A percentile compares a stretch with the other conserved stretches of the same genome.
Conservation (phyloP, 2,329 filamentous ascomycete species). For the Epichloe gansuensis region DNA sequence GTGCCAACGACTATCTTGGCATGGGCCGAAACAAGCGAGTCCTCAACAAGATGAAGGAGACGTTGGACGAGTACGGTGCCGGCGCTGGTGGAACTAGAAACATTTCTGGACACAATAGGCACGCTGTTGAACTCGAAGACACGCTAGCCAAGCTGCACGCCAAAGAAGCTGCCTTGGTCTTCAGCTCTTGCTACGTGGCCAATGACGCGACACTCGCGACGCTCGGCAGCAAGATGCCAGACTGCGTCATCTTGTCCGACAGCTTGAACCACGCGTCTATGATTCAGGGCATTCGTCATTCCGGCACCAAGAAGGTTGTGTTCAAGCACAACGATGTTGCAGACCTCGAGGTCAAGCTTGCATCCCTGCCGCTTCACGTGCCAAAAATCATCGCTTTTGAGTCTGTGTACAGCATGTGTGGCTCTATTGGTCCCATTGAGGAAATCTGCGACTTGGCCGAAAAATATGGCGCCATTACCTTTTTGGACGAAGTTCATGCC, state of each 20-base stretch:
- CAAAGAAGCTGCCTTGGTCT: slow-evolving; percentile 85
- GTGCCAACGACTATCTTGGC: slow-evolving; percentile 96
- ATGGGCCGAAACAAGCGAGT: slow-evolving; percentile 91
- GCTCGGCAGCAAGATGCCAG: slow-evolving; percentile 88
- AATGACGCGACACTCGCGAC: slow-evolving; percentile 96
- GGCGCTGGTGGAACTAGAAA: slow-evolving; percentile 93
- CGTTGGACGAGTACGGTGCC: slow-evolving; percentile 85
- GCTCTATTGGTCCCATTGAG: slow-evolving; percentile 90
- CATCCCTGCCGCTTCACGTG: slow-evolving; percentile 68
- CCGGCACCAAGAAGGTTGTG: slow-evolving; percentile 90
- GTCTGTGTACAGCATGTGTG: slow-evolving; percentile 99
- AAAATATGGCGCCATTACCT: slow-evolving; percentile 95
- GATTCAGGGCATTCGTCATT: slow-evolving; percentile 98
- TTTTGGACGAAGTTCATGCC: slow-evolving; percentile 96
- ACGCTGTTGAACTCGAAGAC: slow-evolving; percentile 73
- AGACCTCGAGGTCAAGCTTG: slow-evolving; percentile 85
- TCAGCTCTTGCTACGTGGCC: slow-evolving; percentile 95
- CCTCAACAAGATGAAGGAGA: slow-evolving; percentile 84
- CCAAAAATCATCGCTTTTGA: slow-evolving; percentile 99
- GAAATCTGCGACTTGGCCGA: slow-evolving; percentile 92
- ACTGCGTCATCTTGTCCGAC: slow-evolving; percentile 96
- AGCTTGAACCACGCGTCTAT: slow-evolving; percentile 97
- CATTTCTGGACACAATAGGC: slow-evolving; percentile 94
- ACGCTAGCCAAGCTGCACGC: slow-evolving; percentile 80
- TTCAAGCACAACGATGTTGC: slow-evolving; percentile 98